Percentiles rank a stretch among this genome's conserved stretches.
Conservation (phyloP, 2,329 filamentous ascomycete genomes). For the Fusarium tanahbumbuense region DNA sequence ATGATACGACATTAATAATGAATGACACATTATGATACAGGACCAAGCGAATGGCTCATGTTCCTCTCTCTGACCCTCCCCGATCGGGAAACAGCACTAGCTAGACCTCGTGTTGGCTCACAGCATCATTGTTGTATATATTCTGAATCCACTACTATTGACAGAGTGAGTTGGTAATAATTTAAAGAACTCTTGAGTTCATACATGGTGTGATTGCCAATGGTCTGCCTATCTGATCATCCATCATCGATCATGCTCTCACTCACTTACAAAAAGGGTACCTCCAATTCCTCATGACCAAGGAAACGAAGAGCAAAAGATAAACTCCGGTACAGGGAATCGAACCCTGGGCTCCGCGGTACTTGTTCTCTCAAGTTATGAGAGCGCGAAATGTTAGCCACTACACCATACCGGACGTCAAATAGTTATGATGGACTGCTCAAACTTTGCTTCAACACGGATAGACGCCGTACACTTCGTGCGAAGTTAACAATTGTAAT, state of each 20-base stretch:
- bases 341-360: slow-evolving; percentile 44
- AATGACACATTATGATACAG: neutral
- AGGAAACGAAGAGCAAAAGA: neutral
- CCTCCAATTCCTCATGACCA: no score
- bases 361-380: slow-evolving; percentile 39
- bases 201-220: neutral
- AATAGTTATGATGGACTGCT: neutral
- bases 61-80: neutral
- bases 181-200: neutral
- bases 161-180: neutral
- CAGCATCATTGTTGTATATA: neutral
- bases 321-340: slow-evolving; percentile 44
- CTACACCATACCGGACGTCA: slow-evolving; percentile 47
- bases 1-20: slow-evolving; percentile 10
- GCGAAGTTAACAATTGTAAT: neutral
- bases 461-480: neutral
- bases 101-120: no score
- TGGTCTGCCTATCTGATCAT: neutral
- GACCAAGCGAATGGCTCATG: neutral
- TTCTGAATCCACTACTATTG: neutral
- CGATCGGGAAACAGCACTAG: neutral
- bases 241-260: neutral
- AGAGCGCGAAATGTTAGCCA: slow-evolving; percentile 49
- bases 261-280: neutral
- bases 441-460: neutral